These are phyloP conservation scores for Nannochloris sp. DNA, from an alignment of 139 green algal species.

Conservation along the genomic window DNA sequence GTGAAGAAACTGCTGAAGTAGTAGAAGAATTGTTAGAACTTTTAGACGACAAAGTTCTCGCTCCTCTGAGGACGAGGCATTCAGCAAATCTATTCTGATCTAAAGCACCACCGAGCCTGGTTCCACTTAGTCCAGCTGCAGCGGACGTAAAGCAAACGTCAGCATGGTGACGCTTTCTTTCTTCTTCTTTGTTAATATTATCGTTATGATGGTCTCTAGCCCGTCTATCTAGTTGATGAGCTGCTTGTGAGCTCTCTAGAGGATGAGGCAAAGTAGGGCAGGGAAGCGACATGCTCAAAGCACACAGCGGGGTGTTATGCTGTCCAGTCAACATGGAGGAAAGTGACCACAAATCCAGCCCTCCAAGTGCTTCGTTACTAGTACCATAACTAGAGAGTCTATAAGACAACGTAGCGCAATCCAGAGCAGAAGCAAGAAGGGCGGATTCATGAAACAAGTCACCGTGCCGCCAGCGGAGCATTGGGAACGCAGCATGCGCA, in stretches of 20 bases:
- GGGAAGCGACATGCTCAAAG: constrained; percentile 32
- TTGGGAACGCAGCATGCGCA: neutral
- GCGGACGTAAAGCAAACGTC: neutral
- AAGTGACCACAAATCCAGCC: constrained; percentile 29
- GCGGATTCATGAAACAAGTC: constrained; percentile 17
- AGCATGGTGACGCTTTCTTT: no score
- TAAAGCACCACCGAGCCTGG: neutral
- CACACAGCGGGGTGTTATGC: constrained; percentile 22
- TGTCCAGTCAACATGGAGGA: constrained; percentile 24
- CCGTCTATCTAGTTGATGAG: no score
- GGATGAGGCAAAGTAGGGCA: constrained; percentile 21
- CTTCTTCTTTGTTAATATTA: no score
- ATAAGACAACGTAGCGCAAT: constrained; percentile 40
- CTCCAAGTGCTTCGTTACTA: constrained; percentile 13
- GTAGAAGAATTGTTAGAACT: no score
- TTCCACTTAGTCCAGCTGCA: neutral
- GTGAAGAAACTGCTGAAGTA: no score
- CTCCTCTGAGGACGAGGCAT: constrained; percentile 21
- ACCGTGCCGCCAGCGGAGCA: constrained; percentile 20
- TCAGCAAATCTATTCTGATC: constrained; percentile 5
- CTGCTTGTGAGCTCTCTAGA: no score
- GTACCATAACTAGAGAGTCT: neutral
- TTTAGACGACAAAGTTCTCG: no score
- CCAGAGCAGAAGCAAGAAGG: constrained; percentile 41
- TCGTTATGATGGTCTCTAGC: no score